Percentiles rank a stretch among this genome's conserved stretches.
Evolutionary conservation across 1,139 yeast species (phyloP).

Genomic region (Waltiozyma sp.): DNA sequence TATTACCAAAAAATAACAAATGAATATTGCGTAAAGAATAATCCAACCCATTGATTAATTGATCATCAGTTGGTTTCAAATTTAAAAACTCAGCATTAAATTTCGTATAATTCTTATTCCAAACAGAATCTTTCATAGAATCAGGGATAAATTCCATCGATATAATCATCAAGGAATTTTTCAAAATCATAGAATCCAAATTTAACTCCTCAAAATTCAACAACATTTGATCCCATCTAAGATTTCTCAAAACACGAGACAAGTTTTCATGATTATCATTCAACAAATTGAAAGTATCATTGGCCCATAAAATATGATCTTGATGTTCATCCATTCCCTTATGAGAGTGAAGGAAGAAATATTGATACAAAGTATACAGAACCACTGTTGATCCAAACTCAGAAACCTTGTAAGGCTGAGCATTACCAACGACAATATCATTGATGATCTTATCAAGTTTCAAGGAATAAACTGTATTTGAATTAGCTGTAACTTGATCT

Average conservation of each 20-base stretch:
- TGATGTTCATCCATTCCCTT: neutral
- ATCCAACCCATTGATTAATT: slow-evolving; percentile 18
- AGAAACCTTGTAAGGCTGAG: slow-evolving; percentile 16
- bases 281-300: neutral
- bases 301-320: neutral
- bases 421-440: slow-evolving; percentile 16
- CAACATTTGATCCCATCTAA: slow-evolving; percentile 21
- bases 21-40: slow-evolving; percentile 16
- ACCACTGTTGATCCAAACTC: slow-evolving; percentile 29
- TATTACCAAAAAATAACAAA: slow-evolving; percentile 16
- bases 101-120: slow-evolving; percentile 14
- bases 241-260: slow-evolving; percentile 19
- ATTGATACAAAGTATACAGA: slow-evolving; percentile 28
- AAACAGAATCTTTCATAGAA: slow-evolving; percentile 13
- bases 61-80: slow-evolving; percentile 13
- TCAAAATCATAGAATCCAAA: slow-evolving; percentile 14
- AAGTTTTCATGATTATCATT: slow-evolving; percentile 10
- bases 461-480: slow-evolving; percentile 9
- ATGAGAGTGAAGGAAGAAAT: slow-evolving; percentile 10
- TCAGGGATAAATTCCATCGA: slow-evolving; percentile 16
- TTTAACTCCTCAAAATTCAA: slow-evolving; percentile 10
- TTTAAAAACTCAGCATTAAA: slow-evolving; percentile 11
- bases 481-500: slow-evolving; percentile 18
- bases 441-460: slow-evolving; percentile 14
- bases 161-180: slow-evolving; percentile 15